These are phyloP conservation scores for Tulasnella sp. DNA, from an alignment of 768 basidiomycete genomes.

Conservation along the genomic window DNA sequence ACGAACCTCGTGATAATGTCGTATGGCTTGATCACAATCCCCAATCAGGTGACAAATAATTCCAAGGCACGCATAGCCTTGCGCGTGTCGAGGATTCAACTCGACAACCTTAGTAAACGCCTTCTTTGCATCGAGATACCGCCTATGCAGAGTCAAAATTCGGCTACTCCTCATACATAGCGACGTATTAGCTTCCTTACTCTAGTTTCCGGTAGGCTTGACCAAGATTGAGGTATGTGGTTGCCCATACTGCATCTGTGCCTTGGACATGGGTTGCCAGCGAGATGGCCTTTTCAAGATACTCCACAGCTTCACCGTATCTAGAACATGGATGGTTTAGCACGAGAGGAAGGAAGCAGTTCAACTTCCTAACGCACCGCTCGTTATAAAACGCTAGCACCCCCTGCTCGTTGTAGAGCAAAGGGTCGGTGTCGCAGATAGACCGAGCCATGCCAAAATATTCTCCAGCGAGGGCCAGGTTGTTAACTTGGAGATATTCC, in stretches of 20 bases:
- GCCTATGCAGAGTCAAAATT: constrained; percentile 33
- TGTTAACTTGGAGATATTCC: constrained; percentile 92
- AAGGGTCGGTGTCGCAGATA: constrained; percentile 83
- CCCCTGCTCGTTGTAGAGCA: constrained; percentile 87
- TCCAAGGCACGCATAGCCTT: constrained; percentile 84
- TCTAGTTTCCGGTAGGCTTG: constrained; percentile 79
- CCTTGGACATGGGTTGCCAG: constrained; percentile 80
- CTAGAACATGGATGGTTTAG: constrained; percentile 42
- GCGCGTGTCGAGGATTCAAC: constrained; percentile 77
- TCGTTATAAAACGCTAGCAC: constrained; percentile 87
- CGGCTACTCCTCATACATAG: background rate
- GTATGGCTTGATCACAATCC: constrained; percentile 72
- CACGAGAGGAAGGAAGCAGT: background rate
- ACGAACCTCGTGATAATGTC: constrained; percentile 87
- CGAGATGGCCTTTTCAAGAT: constrained; percentile 74
- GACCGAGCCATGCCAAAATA: constrained; percentile 74
- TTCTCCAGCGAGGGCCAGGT: constrained; percentile 77
- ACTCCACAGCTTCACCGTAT: constrained; percentile 61
- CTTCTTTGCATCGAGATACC: constrained; percentile 57
- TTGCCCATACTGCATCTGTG: constrained; percentile 79
- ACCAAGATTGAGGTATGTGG: constrained; percentile 88
- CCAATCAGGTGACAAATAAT: constrained; percentile 76
- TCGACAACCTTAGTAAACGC: constrained; percentile 78
- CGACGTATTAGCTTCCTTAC: constrained; percentile 43
- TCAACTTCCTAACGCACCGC: constrained; percentile 50